Evolutionary conservation across 306 rosid genomes (phyloP).

Genomic region (Begonia loranthoides): DNA sequence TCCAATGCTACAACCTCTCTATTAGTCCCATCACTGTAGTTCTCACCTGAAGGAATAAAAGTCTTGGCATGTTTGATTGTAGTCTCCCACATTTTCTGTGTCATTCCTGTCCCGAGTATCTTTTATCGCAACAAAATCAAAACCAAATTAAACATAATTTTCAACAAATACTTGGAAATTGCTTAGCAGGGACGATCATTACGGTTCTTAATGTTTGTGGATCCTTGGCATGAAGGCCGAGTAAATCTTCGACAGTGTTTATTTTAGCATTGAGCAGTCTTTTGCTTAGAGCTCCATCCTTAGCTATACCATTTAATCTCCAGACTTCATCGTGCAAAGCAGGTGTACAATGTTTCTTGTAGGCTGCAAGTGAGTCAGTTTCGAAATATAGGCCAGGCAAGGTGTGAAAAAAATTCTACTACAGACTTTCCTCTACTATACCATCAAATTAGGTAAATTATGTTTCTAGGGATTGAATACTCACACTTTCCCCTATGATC

Average conservation of each 20-base stretch:
- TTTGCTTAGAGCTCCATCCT: constrained; percentile 84
- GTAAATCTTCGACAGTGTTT: constrained; percentile 64
- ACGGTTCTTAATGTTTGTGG: constrained; percentile 72
- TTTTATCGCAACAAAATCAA: too few species aligned
- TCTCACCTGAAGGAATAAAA: constrained; percentile 61
- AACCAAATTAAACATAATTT: too few species aligned
- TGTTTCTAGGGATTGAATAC: constrained; percentile 13
- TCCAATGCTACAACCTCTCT: constrained; percentile 43
- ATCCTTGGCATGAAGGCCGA: constrained; percentile 57
- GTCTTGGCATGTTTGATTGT: constrained; percentile 91
- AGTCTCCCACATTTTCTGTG: constrained; percentile 90
- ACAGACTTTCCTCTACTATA: too few species aligned
- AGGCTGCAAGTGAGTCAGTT: constrained; percentile 27
- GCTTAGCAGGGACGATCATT: constrained; percentile 7
- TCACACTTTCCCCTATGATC: constrained; percentile 96
- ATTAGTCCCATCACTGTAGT: constrained; percentile 39
- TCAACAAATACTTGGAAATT: too few species aligned
- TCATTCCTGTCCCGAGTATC: constrained; percentile 93
- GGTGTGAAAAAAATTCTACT: too few species aligned
- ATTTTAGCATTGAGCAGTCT: constrained; percentile 44
- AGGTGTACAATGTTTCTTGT: constrained; percentile 88
- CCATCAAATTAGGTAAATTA: too few species aligned
- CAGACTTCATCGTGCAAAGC: constrained; percentile 79
- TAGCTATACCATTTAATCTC: constrained; percentile 79
- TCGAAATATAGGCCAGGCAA: too few species aligned